Percentiles rank a stretch among this genome's conserved stretches.
Evolutionary conservation across 306 rosid genomes (phyloP).

Genomic region (Dalbergia cochinchinensis): DNA sequence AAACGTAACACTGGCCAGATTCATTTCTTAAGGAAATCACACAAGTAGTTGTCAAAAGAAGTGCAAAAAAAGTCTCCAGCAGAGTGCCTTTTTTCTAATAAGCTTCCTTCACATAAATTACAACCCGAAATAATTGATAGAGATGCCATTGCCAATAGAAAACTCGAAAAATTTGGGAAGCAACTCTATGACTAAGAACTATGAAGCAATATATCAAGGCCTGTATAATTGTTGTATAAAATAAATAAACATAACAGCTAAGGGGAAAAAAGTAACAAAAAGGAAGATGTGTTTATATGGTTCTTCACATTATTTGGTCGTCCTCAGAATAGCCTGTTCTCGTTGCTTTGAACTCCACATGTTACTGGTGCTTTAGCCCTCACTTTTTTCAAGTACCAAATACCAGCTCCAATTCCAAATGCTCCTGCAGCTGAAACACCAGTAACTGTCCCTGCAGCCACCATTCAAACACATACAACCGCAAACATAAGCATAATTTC

Average conservation of each 20-base stretch:
- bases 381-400: conserved; percentile 81
- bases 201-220: conserved; percentile 35
- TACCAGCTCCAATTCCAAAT: conserved; percentile 84
- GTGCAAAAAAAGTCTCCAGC: conserved; percentile 20
- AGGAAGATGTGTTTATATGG: conserved; percentile 39
- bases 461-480: conserved; percentile 29
- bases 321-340: conserved; percentile 84
- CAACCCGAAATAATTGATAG: conserved; percentile 19
- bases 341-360: conserved; percentile 91
- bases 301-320: conserved; percentile 7
- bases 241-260: conserved; percentile 35
- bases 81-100: conserved; percentile 14
- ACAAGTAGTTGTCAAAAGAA: neutral
- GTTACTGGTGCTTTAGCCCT: conserved; percentile 84
- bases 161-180: conserved; percentile 36
- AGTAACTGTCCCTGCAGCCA: conserved; percentile 70
- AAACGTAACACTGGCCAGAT: conserved; percentile 13
- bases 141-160: neutral
- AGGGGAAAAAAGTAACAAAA: conserved; percentile 25
- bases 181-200: conserved; percentile 25
- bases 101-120: conserved; percentile 1
- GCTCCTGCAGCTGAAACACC: conserved; percentile 80
- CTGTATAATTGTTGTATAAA: conserved; percentile 31
- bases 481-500: conserved; percentile 6
- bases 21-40: conserved; percentile 30